Evolutionary conservation across 176 grass and related monocot genomes (phyloP), one percentile per base, ranked within the genome.

Genomic region (Triticum timopheevii): DNA sequence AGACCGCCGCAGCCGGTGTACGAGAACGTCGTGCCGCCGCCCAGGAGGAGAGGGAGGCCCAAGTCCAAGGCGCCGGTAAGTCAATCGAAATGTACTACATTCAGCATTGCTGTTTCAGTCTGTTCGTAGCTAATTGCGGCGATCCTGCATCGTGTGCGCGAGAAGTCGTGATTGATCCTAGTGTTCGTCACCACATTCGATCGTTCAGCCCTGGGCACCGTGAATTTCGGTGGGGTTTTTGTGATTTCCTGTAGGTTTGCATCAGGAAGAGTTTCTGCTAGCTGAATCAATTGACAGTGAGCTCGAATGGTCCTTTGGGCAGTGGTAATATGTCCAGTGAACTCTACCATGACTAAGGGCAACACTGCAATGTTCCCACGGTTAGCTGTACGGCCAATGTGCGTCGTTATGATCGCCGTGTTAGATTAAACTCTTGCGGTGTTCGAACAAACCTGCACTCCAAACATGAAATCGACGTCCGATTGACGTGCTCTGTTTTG

Each of bases 51-150:
- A 9, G 76, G 61, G 12, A 47, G 8, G 3, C 59, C 61, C 35
- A 84, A 4, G 44, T 50, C 81, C 76, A 76, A 76, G n/a, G 15
- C 28, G 22, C 22, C 39, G 85, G 89, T 88, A 78, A 85, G 81
- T 42, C 85, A 8, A 54, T 63, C 3, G 16, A 88, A 74, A 58
- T 27, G 61, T 19, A 6, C 11, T 34, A 6, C 19, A 52, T 50
- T 54, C 24, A 2, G 20, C 30, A 13, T 76, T 36, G 8, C 2
- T 67, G 25, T 73, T 77, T 15, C 13, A 69, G 11, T 76, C 23
- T 79, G 23, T 84, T 5, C 0, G 15, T 80, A 28, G 42, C 74
- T 61, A 10, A 13, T 68, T 76, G n/a, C 2, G 7, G 15, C 27
- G 47, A 19, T 82, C 0, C 2, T 13, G 3, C 72, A 19, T 66